Percentiles rank a stretch among this genome's conserved stretches.
phyloP scores from a whole-genome alignment of 208 protist species.

The Leishmania amazonensis region DNA sequence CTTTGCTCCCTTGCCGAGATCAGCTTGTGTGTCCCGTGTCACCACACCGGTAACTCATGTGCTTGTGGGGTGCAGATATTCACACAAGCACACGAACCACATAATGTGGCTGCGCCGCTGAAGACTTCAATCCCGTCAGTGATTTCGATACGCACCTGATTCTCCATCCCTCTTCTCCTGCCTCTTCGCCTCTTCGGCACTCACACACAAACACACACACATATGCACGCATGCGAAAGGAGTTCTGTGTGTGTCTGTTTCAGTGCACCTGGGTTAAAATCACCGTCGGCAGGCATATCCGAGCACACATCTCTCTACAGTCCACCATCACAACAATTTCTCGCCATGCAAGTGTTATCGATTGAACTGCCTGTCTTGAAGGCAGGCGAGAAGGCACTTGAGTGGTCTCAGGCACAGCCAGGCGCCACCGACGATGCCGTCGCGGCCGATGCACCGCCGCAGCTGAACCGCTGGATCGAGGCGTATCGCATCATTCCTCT shows the following conservation, averaged over 20 bases:
- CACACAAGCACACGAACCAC: background rate
- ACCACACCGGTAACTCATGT: background rate
- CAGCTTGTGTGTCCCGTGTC: background rate
- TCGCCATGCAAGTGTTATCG: slow-evolving; percentile 29
- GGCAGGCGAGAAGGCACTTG: slow-evolving; percentile 20
- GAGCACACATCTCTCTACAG: background rate
- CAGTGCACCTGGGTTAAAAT: background rate
- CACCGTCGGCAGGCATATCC: background rate
- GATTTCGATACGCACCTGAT: background rate
- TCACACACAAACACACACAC: background rate
- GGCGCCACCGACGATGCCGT: background rate
- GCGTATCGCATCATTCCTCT: slow-evolving; percentile 32
- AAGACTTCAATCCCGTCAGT: background rate
- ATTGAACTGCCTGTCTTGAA: slow-evolving; percentile 40
- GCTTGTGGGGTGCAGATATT: background rate
- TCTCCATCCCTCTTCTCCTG: background rate
- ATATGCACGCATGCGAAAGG: background rate
- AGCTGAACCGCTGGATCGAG: slow-evolving; percentile 32
- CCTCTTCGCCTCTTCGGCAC: background rate
- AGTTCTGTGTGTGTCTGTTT: background rate
- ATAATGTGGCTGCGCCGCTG: background rate
- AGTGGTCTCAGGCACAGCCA: slow-evolving; percentile 10
- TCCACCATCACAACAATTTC: background rate
- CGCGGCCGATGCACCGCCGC: slow-evolving; percentile 17
- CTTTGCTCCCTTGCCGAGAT: background rate